Percentiles rank a stretch among this genome's conserved stretches.
phyloP scores from a whole-genome alignment of 2,329 filamentous ascomycete genomes.

The Claviceps paspali region DNA sequence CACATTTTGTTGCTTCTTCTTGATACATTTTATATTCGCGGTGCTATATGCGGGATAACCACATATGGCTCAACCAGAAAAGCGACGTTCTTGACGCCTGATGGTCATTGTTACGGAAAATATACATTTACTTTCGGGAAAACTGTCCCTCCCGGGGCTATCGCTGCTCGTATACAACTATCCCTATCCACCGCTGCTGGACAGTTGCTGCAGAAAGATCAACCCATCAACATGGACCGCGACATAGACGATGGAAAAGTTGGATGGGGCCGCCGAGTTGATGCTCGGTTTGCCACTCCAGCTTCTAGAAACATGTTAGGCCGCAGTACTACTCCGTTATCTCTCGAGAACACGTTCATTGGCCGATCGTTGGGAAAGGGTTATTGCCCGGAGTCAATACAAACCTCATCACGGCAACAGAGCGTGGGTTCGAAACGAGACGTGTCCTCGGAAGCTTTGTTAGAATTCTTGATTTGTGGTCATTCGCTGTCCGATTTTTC shows the following conservation, averaged over 20 bases:
- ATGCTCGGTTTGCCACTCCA: constrained; percentile 12
- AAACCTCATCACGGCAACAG: constrained; percentile 1
- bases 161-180: constrained; percentile 15
- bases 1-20: not conserved
- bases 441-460: not conserved
- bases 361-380: constrained; percentile 4
- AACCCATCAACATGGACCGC: constrained; percentile 5
- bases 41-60: constrained; percentile 1
- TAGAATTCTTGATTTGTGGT: not conserved
- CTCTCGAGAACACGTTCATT: constrained; percentile 4
- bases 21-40: constrained; percentile 1
- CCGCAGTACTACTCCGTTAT: constrained; percentile 1
- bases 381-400: constrained; percentile 3
- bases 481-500: not conserved
- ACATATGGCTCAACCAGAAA: constrained; percentile 7
- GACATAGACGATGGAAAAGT: constrained; percentile 13
- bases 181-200: constrained; percentile 11
- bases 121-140: constrained; percentile 5
- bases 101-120: constrained; percentile 5
- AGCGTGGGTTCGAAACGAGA: not conserved
- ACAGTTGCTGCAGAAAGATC: not conserved
- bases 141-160: constrained; percentile 13
- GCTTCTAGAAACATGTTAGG: constrained; percentile 11
- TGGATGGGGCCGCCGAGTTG: constrained; percentile 14
- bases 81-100: constrained; percentile 4